These are phyloP conservation scores for Pseudopyricularia cyperi DNA, from an alignment of 2,329 filamentous ascomycete species.

Conservation along the genomic window DNA sequence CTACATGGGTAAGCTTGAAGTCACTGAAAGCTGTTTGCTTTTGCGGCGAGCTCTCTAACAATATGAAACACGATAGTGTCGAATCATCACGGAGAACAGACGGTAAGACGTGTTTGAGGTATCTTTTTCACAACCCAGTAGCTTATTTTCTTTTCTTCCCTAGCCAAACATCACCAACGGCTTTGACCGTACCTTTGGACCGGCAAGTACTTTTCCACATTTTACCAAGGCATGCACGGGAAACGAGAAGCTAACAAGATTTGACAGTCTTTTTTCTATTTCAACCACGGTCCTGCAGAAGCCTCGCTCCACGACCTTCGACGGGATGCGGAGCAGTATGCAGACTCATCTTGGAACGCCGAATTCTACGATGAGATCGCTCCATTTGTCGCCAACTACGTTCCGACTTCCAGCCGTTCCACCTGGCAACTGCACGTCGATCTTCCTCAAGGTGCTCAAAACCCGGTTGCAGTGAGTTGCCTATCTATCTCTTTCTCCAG, in stretches of 20 bases:
- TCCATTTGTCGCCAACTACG: conserved; percentile 36
- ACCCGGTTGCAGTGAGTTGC: conserved; percentile 30
- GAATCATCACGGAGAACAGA: conserved; percentile 50
- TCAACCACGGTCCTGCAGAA: conserved; percentile 40
- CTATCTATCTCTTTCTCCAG: background rate
- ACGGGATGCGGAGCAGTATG: conserved; percentile 37
- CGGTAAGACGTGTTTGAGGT: conserved; percentile 9
- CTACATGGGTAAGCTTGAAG: conserved; percentile 26
- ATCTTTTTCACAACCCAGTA: no score
- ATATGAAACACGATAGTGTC: conserved; percentile 18
- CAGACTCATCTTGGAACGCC: conserved; percentile 36
- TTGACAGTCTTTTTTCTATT: conserved; percentile 40
- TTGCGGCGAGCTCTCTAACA: background rate
- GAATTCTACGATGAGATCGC: conserved; percentile 49
- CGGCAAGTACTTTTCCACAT: conserved; percentile 11
- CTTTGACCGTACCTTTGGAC: conserved; percentile 53
- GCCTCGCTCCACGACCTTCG: conserved; percentile 33
- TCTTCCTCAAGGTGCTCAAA: conserved; percentile 36
- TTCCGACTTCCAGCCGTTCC: conserved; percentile 36
- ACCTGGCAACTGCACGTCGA: conserved; percentile 34
- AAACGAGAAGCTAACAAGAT: background rate
- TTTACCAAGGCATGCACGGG: background rate
- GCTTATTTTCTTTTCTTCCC: background rate
- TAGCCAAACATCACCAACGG: conserved; percentile 46
- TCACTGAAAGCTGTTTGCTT: background rate